A percentile compares a stretch with the other conserved stretches of the same genome.
phyloP scores from a whole-genome alignment of 257 asterid species.

The Solanum paucissectum region DNA sequence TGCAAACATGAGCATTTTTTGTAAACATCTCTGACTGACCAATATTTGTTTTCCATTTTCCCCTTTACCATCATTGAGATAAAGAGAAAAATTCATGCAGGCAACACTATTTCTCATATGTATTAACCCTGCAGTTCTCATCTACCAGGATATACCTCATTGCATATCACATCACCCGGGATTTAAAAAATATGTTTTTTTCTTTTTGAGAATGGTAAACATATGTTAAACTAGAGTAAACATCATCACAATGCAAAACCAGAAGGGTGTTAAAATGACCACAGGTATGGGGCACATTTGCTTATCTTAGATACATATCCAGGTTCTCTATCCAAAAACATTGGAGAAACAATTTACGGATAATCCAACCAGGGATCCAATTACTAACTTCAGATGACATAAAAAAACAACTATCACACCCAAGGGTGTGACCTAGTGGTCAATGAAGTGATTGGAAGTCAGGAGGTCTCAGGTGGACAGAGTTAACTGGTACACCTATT shows the following conservation, averaged over 20 bases:
- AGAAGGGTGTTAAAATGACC: not conserved
- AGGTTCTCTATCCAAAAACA: not conserved
- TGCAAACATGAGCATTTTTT: not conserved
- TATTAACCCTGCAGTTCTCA: not conserved
- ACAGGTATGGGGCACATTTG: not conserved
- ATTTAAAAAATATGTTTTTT: not conserved
- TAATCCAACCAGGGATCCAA: not conserved
- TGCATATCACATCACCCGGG: not conserved
- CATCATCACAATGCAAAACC: not conserved
- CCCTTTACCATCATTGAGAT: not conserved
- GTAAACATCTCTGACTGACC: not conserved
- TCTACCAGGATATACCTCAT: not conserved
- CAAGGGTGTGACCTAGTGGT: not conserved
- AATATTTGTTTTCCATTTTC: not conserved
- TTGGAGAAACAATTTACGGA: not conserved
- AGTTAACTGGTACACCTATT: no score
- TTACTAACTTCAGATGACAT: not conserved
- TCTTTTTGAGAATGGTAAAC: not conserved
- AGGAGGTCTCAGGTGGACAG: not conserved
- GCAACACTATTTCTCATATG: not conserved
- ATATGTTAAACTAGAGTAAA: not conserved
- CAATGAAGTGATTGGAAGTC: not conserved
- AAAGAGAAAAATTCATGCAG: not conserved
- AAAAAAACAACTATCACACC: not conserved
- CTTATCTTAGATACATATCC: not conserved